Base-by-base conservation (phyloP, 345 rosid species). In the Eucalyptus tenuipes region DNA sequence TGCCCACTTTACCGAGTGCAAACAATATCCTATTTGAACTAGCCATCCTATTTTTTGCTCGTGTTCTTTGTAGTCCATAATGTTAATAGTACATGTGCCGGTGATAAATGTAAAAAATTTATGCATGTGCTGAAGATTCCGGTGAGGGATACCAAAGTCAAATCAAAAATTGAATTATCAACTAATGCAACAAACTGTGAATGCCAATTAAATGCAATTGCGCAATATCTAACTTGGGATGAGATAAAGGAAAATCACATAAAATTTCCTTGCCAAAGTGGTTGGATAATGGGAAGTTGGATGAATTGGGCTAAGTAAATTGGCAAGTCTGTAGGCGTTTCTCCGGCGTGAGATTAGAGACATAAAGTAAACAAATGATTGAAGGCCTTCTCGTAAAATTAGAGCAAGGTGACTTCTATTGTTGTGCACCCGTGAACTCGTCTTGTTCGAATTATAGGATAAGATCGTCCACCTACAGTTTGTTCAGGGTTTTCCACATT, bases 101-200 rank as follows among this genome's bases (percentile, higher is more conserved):
- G 3, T 29, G 71, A 61, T 29, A 53, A 61, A 61, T 61, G 10
- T 14, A 2, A 68, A 31, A 53, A 8, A 8, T 0, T 53, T 53
- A 66, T 66, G 40, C 16, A n/a, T 7, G 75, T n/a, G 40, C 8
- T n/a, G 14, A 64, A 64, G 75, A 27, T 61, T 17, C 33, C 0
- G 4, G 16, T 0, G 2, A 27, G 53, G 0, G 0, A 7, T 64
- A 15, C 75, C 37, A 13, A 64, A 13, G 16, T 64, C 10, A 8
- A 6, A n/a, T 7, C 2, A 64, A 64, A n/a, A 66, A 66, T n/a
- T 15, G 20, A n/a, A 31, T 7, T 31, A 66, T 31, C 79, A 66
- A 31, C 10, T 22, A 9, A 15, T 8, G 20, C 20, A 66, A 66
- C 18, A 14, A 31, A 15, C 2, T 2, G 6, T 15, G 9, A 66